phyloP scores from a whole-genome alignment of 148 eudicot species.

The Rhododendron williamsianum region DNA sequence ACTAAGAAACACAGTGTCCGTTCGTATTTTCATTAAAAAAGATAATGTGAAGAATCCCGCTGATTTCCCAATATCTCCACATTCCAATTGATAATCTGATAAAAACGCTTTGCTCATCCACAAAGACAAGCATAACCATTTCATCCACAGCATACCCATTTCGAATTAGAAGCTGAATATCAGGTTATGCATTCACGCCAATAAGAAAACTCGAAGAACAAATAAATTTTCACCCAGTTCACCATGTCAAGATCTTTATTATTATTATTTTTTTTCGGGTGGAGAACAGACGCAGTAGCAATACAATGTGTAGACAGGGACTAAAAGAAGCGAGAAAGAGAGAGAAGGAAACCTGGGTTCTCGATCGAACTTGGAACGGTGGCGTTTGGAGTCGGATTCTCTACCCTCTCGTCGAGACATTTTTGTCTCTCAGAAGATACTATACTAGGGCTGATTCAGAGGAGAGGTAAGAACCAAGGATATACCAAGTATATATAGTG shows the following conservation, averaged over 20 bases:
- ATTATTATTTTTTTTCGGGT: not conserved
- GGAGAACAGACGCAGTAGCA: not conserved
- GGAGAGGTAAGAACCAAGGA: not conserved
- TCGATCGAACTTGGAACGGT: slow-evolving; percentile 56
- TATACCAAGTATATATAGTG: too few species aligned
- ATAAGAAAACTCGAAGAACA: not conserved
- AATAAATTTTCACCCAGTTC: not conserved
- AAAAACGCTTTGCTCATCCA: not conserved
- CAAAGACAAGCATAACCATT: not conserved
- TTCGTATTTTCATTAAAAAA: not conserved
- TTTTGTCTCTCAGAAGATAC: not conserved
- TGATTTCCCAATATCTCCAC: not conserved
- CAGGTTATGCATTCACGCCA: not conserved
- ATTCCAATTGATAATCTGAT: too few species aligned
- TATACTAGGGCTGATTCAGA: not conserved
- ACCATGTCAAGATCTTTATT: not conserved
- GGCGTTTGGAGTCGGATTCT: slow-evolving; percentile 48
- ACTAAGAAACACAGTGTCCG: not conserved
- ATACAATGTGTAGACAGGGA: not conserved
- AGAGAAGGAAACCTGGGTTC: slow-evolving; percentile 43
- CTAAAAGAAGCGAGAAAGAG: not conserved
- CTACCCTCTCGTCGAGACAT: slow-evolving; percentile 49
- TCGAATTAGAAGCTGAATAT: not conserved
- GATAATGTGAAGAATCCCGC: not conserved
- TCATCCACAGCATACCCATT: not conserved